A percentile compares a stretch with the other conserved stretches of the same genome.
These are phyloP conservation scores for Kodamaea plutei DNA, from an alignment of 1,139 yeast species.

Conservation along the genomic window DNA sequence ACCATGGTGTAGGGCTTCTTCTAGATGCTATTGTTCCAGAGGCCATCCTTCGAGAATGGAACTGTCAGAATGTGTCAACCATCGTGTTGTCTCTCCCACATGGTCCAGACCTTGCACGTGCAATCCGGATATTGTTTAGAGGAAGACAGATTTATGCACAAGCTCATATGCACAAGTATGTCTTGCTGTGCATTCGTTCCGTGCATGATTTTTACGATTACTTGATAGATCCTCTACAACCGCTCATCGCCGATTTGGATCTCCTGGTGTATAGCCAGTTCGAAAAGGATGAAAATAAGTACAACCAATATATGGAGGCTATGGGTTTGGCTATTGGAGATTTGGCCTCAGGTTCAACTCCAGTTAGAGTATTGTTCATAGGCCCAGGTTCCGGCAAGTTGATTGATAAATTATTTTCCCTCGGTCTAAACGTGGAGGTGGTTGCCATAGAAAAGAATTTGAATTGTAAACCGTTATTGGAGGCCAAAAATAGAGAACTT, in stretches of 20 bases:
- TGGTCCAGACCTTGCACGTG: too few species aligned
- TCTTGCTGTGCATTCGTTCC: too few species aligned
- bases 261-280: constrained; percentile 61
- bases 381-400: constrained; percentile 91
- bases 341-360: constrained; percentile 6
- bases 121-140: too few species aligned
- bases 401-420: constrained; percentile 48
- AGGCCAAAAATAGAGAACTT: constrained; percentile 31
- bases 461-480: constrained; percentile 50
- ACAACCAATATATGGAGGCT: constrained; percentile 64
- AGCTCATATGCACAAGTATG: too few species aligned
- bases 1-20: too few species aligned
- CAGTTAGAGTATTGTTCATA: constrained; percentile 48
- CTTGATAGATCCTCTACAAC: constrained; percentile 59
- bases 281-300: constrained; percentile 67
- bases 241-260: constrained; percentile 54
- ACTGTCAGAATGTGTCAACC: too few species aligned
- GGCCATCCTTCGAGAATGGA: neutral
- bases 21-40: neutral
- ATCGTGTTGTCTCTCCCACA: too few species aligned
- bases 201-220: constrained; percentile 7
- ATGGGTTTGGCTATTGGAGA: constrained; percentile 51
- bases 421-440: constrained; percentile 16
- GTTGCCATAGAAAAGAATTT: constrained; percentile 63
- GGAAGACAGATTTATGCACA: too few species aligned